phyloP scores from a whole-genome alignment of 2,329 filamentous ascomycete genomes.

The Diaporthe citrichinensis region DNA sequence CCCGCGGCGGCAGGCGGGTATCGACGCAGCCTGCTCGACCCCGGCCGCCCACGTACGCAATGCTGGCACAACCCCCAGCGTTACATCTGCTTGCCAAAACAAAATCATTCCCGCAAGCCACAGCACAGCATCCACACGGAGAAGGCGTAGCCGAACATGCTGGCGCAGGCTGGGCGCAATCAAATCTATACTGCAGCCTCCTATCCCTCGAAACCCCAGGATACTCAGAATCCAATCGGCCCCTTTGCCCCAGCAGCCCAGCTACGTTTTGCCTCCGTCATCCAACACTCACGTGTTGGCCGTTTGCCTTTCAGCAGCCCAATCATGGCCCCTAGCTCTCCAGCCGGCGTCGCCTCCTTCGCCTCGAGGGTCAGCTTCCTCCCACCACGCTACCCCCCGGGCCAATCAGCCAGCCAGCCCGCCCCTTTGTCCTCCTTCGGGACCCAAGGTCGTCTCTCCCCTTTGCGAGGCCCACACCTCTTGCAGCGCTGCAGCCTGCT shows the following conservation, averaged over 20 bases:
- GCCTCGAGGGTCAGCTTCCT: slow-evolving; percentile 2
- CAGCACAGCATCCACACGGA: slow-evolving; percentile 16
- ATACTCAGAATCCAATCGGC: slow-evolving; percentile 19
- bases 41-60: slow-evolving; percentile 5
- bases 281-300: slow-evolving; percentile 18
- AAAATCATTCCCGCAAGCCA: neutral
- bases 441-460: slow-evolving; percentile 4
- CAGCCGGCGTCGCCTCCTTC: slow-evolving; percentile 20
- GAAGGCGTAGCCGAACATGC: slow-evolving; percentile 20
- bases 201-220: neutral
- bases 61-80: neutral
- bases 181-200: slow-evolving; percentile 26
- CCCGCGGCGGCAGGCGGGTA: neutral
- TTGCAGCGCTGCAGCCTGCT: slow-evolving; percentile 22
- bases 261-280: slow-evolving; percentile 3
- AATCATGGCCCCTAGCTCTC: neutral
- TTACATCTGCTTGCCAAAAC: slow-evolving; percentile 1
- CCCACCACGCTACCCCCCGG: neutral
- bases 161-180: neutral
- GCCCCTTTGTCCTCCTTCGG: neutral
- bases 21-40: neutral
- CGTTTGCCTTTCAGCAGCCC: neutral
- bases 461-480: slow-evolving; percentile 2
- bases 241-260: slow-evolving; percentile 1
- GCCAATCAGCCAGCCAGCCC: slow-evolving; percentile 1